Evolutionary conservation across 2,329 filamentous ascomycete genomes (phyloP), one percentile per base, ranked within the genome.

Genomic region (Ophiosphaerella herpotricha): DNA sequence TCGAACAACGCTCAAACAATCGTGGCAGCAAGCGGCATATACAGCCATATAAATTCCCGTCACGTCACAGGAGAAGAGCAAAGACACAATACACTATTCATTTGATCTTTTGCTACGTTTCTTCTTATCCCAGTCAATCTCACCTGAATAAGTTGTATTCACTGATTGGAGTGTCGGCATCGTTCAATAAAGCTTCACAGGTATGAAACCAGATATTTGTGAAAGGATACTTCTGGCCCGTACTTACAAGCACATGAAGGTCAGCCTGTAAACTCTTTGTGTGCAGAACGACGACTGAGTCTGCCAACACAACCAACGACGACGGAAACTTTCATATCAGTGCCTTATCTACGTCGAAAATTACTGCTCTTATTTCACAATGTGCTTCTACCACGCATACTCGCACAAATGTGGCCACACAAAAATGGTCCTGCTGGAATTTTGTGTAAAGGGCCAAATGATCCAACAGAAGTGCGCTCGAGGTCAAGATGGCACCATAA

Each of bases 331-430:
- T 7, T 12, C 2, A 38, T 38, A 40, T 40, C 38, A 40, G 38
- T 13, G 14, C 23, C 12, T 4, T 14, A 26, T 24, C 16, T 18
- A 18, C 14, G 11, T 39, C 41, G 12, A 14, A 21, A 23, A 9
- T 1, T 8, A 43, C n/a, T 8, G 14, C 29, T 12, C 5, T 0
- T 14, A 29, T n/a, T 21, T 4, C 46, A 60, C 29, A n/a, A 79
- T 78, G 77, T 78, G 76, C 67, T 75, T 71, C 62, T 78, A 77
- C 64, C 77, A 78, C 63, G 77, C 76, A 40, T 77, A 79, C 67
- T 71, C 66, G 3, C 72, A 78, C 65, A 61, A 65, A 12, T 79
- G 77, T 61, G 76, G 76, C 38, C 77, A 79, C 60, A 76, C 74
- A 13, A 65, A 70, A 48, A 77, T 70, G 58, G 49, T 70, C 9